Evolutionary conservation across 768 basidiomycete species (phyloP).

Genomic region (Termitomyces bulborhizus): DNA sequence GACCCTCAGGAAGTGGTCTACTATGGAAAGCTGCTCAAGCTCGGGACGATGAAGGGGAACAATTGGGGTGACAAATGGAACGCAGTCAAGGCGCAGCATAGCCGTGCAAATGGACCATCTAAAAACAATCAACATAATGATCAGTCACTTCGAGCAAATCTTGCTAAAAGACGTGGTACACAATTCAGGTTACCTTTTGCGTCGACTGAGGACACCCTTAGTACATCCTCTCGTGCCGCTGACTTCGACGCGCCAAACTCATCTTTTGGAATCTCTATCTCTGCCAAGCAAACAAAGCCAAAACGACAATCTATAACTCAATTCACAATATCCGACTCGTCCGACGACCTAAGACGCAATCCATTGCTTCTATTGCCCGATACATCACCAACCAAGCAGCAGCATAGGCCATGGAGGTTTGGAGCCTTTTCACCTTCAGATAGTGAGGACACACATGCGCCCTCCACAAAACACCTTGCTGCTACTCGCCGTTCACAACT

Average conservation of each 20-base stretch:
- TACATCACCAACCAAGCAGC: neutral
- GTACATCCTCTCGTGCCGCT: constrained; percentile 8
- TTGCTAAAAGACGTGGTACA: constrained; percentile 1
- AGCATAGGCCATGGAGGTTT: constrained; percentile 1
- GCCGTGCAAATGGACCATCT: constrained; percentile 18
- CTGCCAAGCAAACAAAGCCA: neutral
- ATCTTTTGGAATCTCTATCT: neutral
- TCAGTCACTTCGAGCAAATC: neutral
- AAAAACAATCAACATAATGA: neutral
- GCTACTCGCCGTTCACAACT: constrained; percentile 23
- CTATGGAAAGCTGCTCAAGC: constrained; percentile 77
- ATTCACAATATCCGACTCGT: constrained; percentile 2
- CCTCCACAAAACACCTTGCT: constrained; percentile 37
- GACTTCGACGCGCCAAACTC: constrained; percentile 3
- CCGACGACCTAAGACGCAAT: constrained; percentile 5
- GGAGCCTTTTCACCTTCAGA: constrained; percentile 18
- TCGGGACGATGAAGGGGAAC: constrained; percentile 73
- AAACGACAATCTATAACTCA: neutral
- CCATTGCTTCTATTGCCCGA: constrained; percentile 4
- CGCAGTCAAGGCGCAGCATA: constrained; percentile 54
- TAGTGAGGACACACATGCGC: constrained; percentile 23
- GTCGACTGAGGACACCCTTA: constrained; percentile 12
- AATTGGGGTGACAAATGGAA: constrained; percentile 84
- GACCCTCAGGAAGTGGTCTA: constrained; percentile 76
- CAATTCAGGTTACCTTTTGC: neutral